phyloP scores from a whole-genome alignment of 176 grass and related monocot genomes.

The Musa troglodytarum region DNA sequence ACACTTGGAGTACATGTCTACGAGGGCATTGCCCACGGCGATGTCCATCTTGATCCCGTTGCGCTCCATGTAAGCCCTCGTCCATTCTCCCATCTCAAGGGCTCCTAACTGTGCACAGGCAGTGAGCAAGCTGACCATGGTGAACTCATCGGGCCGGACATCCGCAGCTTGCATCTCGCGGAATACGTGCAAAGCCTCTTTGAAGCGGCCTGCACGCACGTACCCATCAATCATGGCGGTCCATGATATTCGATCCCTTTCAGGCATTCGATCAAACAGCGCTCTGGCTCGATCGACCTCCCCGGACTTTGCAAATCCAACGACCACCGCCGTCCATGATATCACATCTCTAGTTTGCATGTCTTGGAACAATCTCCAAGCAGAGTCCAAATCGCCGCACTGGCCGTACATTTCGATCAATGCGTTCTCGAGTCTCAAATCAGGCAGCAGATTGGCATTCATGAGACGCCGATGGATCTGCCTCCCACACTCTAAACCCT shows the following conservation, averaged over 20 bases:
- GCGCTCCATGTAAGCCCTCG: slow-evolving; percentile 59
- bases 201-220: slow-evolving; percentile 35
- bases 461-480: slow-evolving; percentile 43
- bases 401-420: slow-evolving; percentile 61
- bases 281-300: slow-evolving; percentile 38
- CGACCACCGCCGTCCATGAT: slow-evolving; percentile 69
- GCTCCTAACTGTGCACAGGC: slow-evolving; percentile 79
- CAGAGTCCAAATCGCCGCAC: slow-evolving; percentile 46
- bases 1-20: slow-evolving; percentile 84
- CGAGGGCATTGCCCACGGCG: slow-evolving; percentile 54
- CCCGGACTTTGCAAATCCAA: slow-evolving; percentile 31
- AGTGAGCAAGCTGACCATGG: slow-evolving; percentile 62
- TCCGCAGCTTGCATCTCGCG: slow-evolving; percentile 40
- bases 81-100: slow-evolving; percentile 71
- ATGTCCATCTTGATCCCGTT: slow-evolving; percentile 49
- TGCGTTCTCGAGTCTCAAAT: slow-evolving; percentile 54
- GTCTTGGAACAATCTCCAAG: slow-evolving; percentile 42
- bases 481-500: slow-evolving; percentile 38
- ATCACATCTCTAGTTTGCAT: slow-evolving; percentile 39
- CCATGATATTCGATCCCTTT: slow-evolving; percentile 52
- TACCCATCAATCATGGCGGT: slow-evolving; percentile 71
- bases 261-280: slow-evolving; percentile 62
- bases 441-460: slow-evolving; percentile 25
- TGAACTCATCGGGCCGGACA: slow-evolving; percentile 45
- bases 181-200: slow-evolving; percentile 58